Percentiles rank a stretch among this genome's conserved stretches.
phyloP scores from a whole-genome alignment of 139 green algal species.

The Auxenochlorella protothecoides region DNA sequence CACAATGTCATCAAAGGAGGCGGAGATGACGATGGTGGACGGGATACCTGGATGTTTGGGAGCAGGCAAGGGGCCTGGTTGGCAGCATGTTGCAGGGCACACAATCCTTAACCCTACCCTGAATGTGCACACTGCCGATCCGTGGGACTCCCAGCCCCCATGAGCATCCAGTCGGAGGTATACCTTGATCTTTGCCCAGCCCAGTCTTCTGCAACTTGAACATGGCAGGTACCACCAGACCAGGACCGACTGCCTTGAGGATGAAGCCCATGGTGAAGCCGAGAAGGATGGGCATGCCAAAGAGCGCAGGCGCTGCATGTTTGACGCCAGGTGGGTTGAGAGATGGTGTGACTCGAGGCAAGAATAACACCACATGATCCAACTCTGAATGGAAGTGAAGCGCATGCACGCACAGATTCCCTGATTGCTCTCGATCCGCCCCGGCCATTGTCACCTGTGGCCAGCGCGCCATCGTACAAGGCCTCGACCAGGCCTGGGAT shows the following conservation, averaged over 20 bases:
- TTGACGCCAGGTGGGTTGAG: no score
- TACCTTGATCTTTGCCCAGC: constrained; percentile 52
- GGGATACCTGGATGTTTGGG: constrained; percentile 49
- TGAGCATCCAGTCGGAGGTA: no score
- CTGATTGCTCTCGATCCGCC: no score
- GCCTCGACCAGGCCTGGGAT: constrained; percentile 46
- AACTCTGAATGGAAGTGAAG: no score
- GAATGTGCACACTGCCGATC: no score
- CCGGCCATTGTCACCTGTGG: neutral
- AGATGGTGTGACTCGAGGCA: no score
- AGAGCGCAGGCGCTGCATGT: constrained; percentile 11
- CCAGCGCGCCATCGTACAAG: constrained; percentile 47
- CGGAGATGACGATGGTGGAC: constrained; percentile 65
- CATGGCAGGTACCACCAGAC: constrained; percentile 76
- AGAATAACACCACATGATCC: neutral
- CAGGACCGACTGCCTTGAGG: constrained; percentile 72
- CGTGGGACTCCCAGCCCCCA: no score
- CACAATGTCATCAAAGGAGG: constrained; percentile 78
- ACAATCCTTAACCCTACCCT: neutral
- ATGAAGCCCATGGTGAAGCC: constrained; percentile 73
- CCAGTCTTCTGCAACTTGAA: constrained; percentile 67
- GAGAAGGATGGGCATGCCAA: constrained; percentile 41
- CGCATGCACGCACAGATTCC: no score
- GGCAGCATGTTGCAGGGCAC: neutral
- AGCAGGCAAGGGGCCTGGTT: no score